Evolutionary conservation across 1,284 basidiomycete genomes (phyloP), one percentile per base, ranked within the genome.

Genomic region (Tausonia pullulans): DNA sequence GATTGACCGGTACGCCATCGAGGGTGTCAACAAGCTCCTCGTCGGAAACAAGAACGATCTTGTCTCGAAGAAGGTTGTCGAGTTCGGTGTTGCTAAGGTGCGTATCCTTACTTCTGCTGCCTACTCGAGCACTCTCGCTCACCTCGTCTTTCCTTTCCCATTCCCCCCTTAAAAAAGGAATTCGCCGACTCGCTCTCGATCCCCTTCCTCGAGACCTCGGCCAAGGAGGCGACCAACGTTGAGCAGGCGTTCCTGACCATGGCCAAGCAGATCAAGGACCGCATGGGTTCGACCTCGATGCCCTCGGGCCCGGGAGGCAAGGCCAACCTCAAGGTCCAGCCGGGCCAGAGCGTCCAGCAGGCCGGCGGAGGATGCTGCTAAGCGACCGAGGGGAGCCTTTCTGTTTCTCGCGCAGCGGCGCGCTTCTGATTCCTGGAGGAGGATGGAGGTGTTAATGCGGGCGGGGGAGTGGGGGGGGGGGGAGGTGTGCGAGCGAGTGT

Each of bases 231-330:
- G 61, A 91, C 92, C 68, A 97, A 98, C 73, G 96, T 99, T 69
- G 96, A 98, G 78, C 93, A 98, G 76, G 96, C 96, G 16, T 98
- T 99, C 85, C 86, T 98, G 83, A 95, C 92, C 67, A 92, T 99
- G 87, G 95, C 95, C 16, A 96, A 96, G 80, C 92, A 97, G 80
- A 97, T 96, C 79, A 96, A 96, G 79, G 93, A 96, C 78, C 86
- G 78, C 67, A 80, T 79, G 74, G 79, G 79, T 54, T 77, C 78
- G 27, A 76, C 76, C 59, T 75, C 79, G 14, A 78, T 78, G 71
- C 74, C 75, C 43, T 74, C 76, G 43, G 76, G 76, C 53, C 73
- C 77, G n/a, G 75, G 76, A 27, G 76, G 75, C 66, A 80, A 80
- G 71, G 76, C 77, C 46, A 76, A 78, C 27, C 76, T 79, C 74